Base-by-base conservation (phyloP, 441 rosid species). In the Hura crepitans region DNA sequence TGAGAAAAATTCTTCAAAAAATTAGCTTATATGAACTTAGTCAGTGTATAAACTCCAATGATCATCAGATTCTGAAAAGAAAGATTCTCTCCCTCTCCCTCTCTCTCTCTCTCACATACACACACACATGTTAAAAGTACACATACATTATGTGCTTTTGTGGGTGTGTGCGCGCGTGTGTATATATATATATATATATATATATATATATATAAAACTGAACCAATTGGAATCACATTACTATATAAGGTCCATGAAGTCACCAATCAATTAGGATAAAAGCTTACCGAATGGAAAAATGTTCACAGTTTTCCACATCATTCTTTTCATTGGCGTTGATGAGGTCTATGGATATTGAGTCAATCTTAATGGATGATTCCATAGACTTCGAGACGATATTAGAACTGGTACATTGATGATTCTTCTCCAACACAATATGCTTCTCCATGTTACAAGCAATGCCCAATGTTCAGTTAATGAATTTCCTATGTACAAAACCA, bases 281-380 rank as follows among this genome's bases (percentile, higher is more conserved):
- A 46, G 75, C 87, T 84, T 78, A 95, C 99, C 97, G 90, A 74
- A 95, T 80, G 30, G 97, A 86, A 78, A 95, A 95, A 72, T 88
- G 92, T 58, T 87, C 84, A 73, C 98, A 89, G 53, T 67, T 84
- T 53, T 51, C 82, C 30, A 53, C 76, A 61, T 69, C 75, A 69
- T 20, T 71, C 77, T 78, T 81, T 47, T 79, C 76, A 58, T 76
- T 82, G 53, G 79, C 77, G 50, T 62, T 79, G 62, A 72, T 79
- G 65, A 89, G 93, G 81, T 92, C 89, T 49, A 90, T 82, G 47
- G 86, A 82, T 78, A 88, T 87, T 1, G 97, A 90, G 65, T 82
- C 89, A 57, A 89, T 85, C 84, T 84, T 82, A 66, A 85, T 78
- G 51, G 89, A 75, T 35, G 97, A 76, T 59, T 84, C 87, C 73